Evolutionary conservation across 805 yeast species (phyloP).

Genomic region (Metschnikowia reukaufii): DNA sequence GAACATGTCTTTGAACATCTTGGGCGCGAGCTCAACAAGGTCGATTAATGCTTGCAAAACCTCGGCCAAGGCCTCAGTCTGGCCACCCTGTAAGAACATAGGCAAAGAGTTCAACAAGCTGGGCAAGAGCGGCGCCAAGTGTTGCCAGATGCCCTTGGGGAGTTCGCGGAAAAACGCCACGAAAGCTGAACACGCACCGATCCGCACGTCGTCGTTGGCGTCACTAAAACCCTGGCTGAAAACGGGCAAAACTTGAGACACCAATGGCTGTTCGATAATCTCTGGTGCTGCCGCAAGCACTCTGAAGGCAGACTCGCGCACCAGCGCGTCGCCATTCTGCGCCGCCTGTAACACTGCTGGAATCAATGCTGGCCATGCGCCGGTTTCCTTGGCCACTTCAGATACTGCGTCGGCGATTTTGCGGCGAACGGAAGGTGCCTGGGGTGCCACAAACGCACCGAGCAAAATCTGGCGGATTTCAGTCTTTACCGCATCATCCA

Average conservation of each 20-base stretch:
- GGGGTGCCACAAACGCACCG: conserved; percentile 69
- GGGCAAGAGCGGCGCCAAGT: conserved; percentile 77
- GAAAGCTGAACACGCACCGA: conserved; percentile 90
- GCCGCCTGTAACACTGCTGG: conserved; percentile 73
- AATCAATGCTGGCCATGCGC: conserved; percentile 75
- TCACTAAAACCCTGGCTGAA: conserved; percentile 84
- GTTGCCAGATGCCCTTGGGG: conserved; percentile 77
- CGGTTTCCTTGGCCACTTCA: conserved; percentile 74
- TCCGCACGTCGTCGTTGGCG: conserved; percentile 75
- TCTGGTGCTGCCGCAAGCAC: conserved; percentile 84
- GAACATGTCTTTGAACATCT: conserved; percentile 89
- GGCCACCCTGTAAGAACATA: conserved; percentile 73
- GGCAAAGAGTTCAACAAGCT: conserved; percentile 83
- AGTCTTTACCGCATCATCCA: conserved; percentile 54
- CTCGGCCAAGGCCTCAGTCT: conserved; percentile 76
- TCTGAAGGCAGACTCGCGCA: conserved; percentile 89
- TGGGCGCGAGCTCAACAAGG: conserved; percentile 90
- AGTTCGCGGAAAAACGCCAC: conserved; percentile 82
- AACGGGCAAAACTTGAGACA: conserved; percentile 59
- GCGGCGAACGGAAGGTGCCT: conserved; percentile 78
- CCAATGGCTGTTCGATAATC: conserved; percentile 59
- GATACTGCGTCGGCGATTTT: conserved; percentile 93
- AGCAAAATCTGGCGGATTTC: conserved; percentile 68
- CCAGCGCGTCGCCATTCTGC: conserved; percentile 53
- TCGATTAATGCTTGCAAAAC: conserved; percentile 91